Base-by-base conservation (phyloP, 805 yeast species). In the Metschnikowia lochheadii region DNA sequence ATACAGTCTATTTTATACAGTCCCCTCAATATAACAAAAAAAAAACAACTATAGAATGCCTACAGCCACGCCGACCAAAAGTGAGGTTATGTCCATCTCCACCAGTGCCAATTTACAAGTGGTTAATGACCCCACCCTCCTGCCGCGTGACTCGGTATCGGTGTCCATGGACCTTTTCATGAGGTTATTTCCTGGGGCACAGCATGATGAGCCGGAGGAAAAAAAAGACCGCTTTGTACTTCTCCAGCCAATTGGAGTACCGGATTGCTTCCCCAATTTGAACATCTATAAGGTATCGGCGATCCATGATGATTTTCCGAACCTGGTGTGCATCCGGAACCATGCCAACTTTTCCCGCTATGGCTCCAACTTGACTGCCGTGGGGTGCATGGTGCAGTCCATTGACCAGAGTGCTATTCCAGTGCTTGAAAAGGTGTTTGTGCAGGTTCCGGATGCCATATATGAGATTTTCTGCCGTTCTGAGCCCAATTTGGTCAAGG, bases 381-480 rank as follows among this genome's bases (percentile, higher is more conserved):
- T 70, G 31, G 56, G 62, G 2, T 72, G 77, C 29, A 55, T 70
- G 4, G 57, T 79, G 6, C 71, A 64, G 39, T 63, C 73, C 1
- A 63, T 78, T 17, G 63, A 60, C 18, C 26, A 57, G 4, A 49
- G 58, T 1, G 56, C 59, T 6, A 70, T 84, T 23, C 69, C 72
- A 0, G 58, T 64, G 10, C 68, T 83, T 11, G 55, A 77, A 3
- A 67, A 72, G 5, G 70, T 79, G 6, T 81, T 80, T 5, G 67
- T 70, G 1, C 73, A 75, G 10, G 75, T 79, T 6, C 86, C 83
- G 23, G 60, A 61, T 5, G 63, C 70, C 17, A 63, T 81, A 7
- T 68, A 69, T 50, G 58, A 61, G n/a, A 60, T 69, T 2, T 61
- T 78, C 21, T 60, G 63, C 31, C 60, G 60, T 14, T 63, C 68